Conservation (phyloP, 768 basidiomycete species). For the Cantharellus anzutake region DNA sequence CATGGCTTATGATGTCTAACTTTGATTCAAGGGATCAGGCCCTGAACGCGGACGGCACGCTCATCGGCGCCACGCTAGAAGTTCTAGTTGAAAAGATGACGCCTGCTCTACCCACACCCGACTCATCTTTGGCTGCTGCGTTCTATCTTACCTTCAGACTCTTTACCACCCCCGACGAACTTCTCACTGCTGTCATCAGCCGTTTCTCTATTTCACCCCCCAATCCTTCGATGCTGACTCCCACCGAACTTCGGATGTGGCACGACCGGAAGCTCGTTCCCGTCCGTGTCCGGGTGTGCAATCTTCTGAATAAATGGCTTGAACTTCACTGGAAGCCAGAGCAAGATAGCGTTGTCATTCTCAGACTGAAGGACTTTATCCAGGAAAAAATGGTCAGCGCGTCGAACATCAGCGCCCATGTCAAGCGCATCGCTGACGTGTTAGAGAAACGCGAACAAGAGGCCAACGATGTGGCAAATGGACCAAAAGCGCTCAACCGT, state of each 20-base stretch:
- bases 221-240: constrained; percentile 22
- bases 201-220: constrained; percentile 69
- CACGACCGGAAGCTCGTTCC: constrained; percentile 76
- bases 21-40: constrained; percentile 69
- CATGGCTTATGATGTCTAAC: constrained; percentile 21
- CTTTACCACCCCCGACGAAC: constrained; percentile 59
- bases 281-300: constrained; percentile 76
- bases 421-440: not conserved
- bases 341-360: constrained; percentile 43
- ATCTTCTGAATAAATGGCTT: constrained; percentile 88
- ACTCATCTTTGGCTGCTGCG: constrained; percentile 66
- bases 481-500: not conserved
- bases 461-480: not conserved
- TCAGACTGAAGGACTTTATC: constrained; percentile 11
- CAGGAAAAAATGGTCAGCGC: not conserved
- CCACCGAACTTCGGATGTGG: constrained; percentile 54
- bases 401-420: not conserved
- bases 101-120: constrained; percentile 80
- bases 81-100: constrained; percentile 96
- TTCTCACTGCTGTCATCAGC: constrained; percentile 56
- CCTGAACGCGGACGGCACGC: constrained; percentile 75
- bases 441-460: constrained; percentile 2
- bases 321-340: constrained; percentile 76
- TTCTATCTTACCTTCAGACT: constrained; percentile 94
- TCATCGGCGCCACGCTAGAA: constrained; percentile 76